Evolutionary conservation across 1,284 basidiomycete genomes (phyloP).

Genomic region (Volvariella volvacea): DNA sequence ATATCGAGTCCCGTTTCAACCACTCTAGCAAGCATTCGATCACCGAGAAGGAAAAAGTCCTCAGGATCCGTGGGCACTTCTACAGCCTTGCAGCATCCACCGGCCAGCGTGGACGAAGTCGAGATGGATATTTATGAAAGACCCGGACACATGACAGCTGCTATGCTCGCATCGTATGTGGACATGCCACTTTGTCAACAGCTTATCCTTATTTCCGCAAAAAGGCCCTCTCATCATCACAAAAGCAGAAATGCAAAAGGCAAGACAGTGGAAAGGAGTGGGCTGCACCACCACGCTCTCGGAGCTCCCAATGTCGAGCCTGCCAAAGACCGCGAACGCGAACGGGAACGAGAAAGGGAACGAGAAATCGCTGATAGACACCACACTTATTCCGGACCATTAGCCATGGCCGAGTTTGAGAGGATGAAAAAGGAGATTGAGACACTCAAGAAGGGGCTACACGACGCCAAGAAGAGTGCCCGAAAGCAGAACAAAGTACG

Average conservation of each 20-base stretch:
- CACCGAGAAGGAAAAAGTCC: conserved; percentile 14
- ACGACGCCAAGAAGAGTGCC: conserved; percentile 42
- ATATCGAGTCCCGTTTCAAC: too few relatives aligned
- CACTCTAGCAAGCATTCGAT: too few relatives aligned
- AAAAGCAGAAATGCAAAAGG: conserved; percentile 13
- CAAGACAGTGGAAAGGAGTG: conserved; percentile 7
- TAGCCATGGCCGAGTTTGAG: conserved; percentile 35
- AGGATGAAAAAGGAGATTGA: conserved; percentile 46
- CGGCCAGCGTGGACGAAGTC: neutral
- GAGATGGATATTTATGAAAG: neutral
- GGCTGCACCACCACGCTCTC: conserved; percentile 4
- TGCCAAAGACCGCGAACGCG: too few relatives aligned
- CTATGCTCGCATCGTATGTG: too few relatives aligned
- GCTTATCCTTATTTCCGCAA: too few relatives aligned
- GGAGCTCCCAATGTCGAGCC: neutral
- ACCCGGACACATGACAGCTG: neutral
- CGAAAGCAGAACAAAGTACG: conserved; percentile 55
- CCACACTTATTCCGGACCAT: conserved; percentile 20
- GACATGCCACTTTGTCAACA: too few relatives aligned
- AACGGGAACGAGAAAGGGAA: too few relatives aligned
- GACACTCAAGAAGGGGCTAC: conserved; percentile 32
- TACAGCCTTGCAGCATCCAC: neutral
- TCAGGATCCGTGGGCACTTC: conserved; percentile 6
- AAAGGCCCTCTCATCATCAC: neutral
- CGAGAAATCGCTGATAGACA: conserved; percentile 11